Evolutionary conservation across 1,284 basidiomycete genomes (phyloP).

Genomic region (Melampsora larici-populina): DNA sequence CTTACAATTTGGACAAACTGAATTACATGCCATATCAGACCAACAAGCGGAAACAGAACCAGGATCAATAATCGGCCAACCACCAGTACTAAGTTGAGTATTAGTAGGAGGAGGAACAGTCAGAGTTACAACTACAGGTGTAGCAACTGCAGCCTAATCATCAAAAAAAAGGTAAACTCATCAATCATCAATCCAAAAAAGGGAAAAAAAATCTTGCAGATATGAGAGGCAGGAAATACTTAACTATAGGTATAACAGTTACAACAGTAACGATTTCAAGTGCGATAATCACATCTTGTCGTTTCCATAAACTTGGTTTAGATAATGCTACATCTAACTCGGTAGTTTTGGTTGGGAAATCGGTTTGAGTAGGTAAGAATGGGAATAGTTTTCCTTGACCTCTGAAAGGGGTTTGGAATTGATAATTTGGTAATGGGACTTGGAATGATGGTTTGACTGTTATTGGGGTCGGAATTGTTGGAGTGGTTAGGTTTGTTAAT

Average conservation of each 20-base stretch:
- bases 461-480: too few species aligned
- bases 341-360: too few species aligned
- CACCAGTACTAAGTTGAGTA: constrained; percentile 18
- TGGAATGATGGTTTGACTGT: too few species aligned
- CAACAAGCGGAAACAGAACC: constrained; percentile 27
- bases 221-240: background rate
- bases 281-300: constrained; percentile 14
- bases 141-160: constrained; percentile 4
- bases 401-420: too few species aligned
- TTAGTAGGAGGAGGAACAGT: constrained; percentile 36
- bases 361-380: too few species aligned
- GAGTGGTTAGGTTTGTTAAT: too few species aligned
- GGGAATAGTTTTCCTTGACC: too few species aligned
- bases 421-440: too few species aligned
- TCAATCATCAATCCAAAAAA: background rate
- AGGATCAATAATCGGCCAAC: constrained; percentile 40
- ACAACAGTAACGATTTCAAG: constrained; percentile 32
- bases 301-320: too few species aligned
- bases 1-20: constrained; percentile 41
- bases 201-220: background rate
- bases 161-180: background rate
- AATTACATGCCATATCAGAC: constrained; percentile 40
- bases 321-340: too few species aligned
- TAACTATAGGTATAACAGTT: constrained; percentile 18
- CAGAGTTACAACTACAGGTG: constrained; percentile 28